Conservation (phyloP, 257 asterid genomes). For the Rubia yunnanensis region DNA sequence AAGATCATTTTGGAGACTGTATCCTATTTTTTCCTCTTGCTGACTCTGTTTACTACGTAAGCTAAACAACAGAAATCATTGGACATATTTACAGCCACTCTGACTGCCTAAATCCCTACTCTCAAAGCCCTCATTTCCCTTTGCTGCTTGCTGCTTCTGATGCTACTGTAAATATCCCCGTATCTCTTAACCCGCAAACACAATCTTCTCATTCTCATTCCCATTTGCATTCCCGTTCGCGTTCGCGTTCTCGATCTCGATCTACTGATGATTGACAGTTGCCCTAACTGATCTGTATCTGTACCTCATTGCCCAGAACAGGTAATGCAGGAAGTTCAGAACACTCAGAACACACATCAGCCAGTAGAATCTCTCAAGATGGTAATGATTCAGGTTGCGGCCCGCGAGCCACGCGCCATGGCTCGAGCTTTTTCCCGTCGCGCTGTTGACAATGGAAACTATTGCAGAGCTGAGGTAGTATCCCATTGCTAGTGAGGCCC, state of each 20-base stretch:
- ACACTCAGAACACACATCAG: constrained; percentile 66
- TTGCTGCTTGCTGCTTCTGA: neutral
- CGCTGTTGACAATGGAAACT: constrained; percentile 55
- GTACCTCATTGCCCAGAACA: constrained; percentile 70
- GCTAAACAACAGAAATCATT: constrained; percentile 18
- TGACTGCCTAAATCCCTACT: no score
- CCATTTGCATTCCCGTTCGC: no score
- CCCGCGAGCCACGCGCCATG: constrained; percentile 67
- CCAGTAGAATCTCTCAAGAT: constrained; percentile 77
- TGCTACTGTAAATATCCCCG: neutral
- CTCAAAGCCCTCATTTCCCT: neutral
- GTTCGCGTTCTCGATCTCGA: no score
- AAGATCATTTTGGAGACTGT: no score
- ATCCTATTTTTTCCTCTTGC: no score
- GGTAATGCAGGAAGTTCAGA: constrained; percentile 64
- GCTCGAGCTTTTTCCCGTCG: constrained; percentile 33
- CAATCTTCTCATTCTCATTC: neutral
- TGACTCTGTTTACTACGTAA: no score
- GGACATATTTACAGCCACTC: neutral
- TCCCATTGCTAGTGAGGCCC: constrained; percentile 82
- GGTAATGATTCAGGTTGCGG: constrained; percentile 48
- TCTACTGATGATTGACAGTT: neutral
- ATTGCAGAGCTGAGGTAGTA: constrained; percentile 70
- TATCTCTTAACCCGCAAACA: neutral
- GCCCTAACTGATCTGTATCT: constrained; percentile 38